Evolutionary conservation across 768 basidiomycete species (phyloP).

Genomic region (Phylloporus rhodoxanthus): DNA sequence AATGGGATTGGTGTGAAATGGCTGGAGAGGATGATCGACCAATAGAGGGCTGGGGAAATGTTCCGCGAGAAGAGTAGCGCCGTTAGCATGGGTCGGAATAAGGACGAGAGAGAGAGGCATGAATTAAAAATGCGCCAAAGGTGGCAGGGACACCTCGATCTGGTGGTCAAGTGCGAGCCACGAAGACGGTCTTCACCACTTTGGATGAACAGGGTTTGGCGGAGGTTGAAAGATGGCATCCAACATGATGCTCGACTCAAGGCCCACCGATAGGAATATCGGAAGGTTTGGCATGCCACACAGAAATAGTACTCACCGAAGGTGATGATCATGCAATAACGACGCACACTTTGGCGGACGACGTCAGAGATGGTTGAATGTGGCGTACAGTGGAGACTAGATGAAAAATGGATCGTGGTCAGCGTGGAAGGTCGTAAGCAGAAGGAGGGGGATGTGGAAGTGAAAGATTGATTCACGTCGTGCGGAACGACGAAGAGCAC

Average conservation of each 20-base stretch:
- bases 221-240: constrained; percentile 12
- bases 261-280: not conserved
- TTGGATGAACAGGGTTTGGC: constrained; percentile 8
- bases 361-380: constrained; percentile 29
- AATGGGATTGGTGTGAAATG: constrained; percentile 28
- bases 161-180: not conserved
- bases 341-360: constrained; percentile 33
- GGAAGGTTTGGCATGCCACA: constrained; percentile 5
- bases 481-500: constrained; percentile 18
- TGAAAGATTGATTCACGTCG: constrained; percentile 20
- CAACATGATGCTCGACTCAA: constrained; percentile 1
- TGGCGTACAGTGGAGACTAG: constrained; percentile 23
- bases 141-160: not conserved
- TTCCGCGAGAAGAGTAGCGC: constrained; percentile 16
- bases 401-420: constrained; percentile 35
- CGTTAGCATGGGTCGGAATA: constrained; percentile 14
- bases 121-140: constrained; percentile 1
- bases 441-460: constrained; percentile 22
- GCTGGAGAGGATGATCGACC: constrained; percentile 39
- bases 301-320: constrained; percentile 31
- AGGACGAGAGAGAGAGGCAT: constrained; percentile 5
- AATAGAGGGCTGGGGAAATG: constrained; percentile 37
- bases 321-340: constrained; percentile 39
- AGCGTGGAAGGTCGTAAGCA: constrained; percentile 33
- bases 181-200: not conserved